Evolutionary conservation across 2,329 filamentous ascomycete genomes (phyloP), one percentile per base, ranked within the genome.

Genomic region (Bipolaris sorokiniana): DNA sequence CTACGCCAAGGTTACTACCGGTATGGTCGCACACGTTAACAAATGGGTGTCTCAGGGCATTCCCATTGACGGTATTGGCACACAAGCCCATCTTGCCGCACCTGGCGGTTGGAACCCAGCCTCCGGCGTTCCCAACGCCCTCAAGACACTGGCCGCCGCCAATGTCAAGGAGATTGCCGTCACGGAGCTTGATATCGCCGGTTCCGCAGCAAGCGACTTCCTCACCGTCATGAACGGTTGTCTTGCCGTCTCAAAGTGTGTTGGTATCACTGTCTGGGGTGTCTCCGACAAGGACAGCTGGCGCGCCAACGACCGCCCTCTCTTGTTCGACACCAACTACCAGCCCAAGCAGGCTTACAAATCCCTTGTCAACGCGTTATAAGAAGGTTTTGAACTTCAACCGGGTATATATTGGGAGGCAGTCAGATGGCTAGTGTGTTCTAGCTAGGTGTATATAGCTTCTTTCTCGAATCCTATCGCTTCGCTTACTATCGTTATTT

Each of bases 181-280:
- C 47, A 90, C 87, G 1, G 87, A 90, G 77, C 80, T 90, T 20
- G 89, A 91, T 68, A 90, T 91, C 66, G 81, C 82, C 48, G 78
- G 79, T 16, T 86, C 84, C 6, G 77, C 81, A n/a, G 64, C 81
- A 3, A 74, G 74, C 18, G 88, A 90, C 72, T 90, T 88, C 66
- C 74, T 81, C 13, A 81, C 82, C 36, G 79, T 72, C 34, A 62
- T 73, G 7, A 81, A 84, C 48, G 87, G 84, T 5, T 90, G 88
- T 65, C 70, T 88, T 31, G 76, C 81, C 18, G 77, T 86, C 42
- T 57, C 78, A 5, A 84, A 86, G 70, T 90, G 88, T 69, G 82
- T 88, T 3, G 86, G 87, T 48, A 84, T 90, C 59, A 90, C 87
- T 0, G 84, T 88, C 38, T 90, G 88, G 80, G 81, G 81, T 23